Evolutionary conservation across 2,329 filamentous ascomycete genomes (phyloP).

Genomic region (Coniochaeta sp.): DNA sequence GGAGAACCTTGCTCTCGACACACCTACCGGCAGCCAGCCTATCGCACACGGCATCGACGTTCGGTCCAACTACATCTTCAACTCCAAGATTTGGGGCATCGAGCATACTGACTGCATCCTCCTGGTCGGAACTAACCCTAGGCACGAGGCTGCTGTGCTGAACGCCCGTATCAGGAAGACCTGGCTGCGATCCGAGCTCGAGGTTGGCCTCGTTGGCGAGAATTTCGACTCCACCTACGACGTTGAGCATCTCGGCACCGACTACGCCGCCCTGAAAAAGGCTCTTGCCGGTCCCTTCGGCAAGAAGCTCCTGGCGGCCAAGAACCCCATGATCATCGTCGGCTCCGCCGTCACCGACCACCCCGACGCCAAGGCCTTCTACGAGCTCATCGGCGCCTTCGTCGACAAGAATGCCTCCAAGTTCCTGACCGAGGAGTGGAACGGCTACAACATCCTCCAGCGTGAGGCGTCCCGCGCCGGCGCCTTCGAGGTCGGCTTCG

Average conservation of each 20-base stretch:
- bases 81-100: constrained; percentile 88
- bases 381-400: constrained; percentile 82
- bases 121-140: constrained; percentile 88
- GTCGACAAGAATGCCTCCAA: constrained; percentile 87
- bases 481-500: constrained; percentile 94
- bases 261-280: constrained; percentile 74
- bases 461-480: constrained; percentile 85
- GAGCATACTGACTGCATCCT: constrained; percentile 91
- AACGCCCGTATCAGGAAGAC: constrained; percentile 98
- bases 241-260: constrained; percentile 80
- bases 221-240: constrained; percentile 92
- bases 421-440: constrained; percentile 88
- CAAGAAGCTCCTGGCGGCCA: constrained; percentile 80
- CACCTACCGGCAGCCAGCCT: constrained; percentile 74
- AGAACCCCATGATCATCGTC: constrained; percentile 94
- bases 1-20: constrained; percentile 90
- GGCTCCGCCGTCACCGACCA: constrained; percentile 91
- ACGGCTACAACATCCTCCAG: constrained; percentile 95
- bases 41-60: constrained; percentile 90
- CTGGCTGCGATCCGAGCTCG: constrained; percentile 90
- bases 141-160: constrained; percentile 89
- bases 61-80: constrained; percentile 92
- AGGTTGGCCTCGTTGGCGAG: constrained; percentile 87
- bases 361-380: constrained; percentile 83
- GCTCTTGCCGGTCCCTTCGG: constrained; percentile 82